A percentile compares a stretch with the other conserved stretches of the same genome.
Evolutionary conservation across 148 eudicot species (phyloP).

Genomic region (Chenopodium quinoa): DNA sequence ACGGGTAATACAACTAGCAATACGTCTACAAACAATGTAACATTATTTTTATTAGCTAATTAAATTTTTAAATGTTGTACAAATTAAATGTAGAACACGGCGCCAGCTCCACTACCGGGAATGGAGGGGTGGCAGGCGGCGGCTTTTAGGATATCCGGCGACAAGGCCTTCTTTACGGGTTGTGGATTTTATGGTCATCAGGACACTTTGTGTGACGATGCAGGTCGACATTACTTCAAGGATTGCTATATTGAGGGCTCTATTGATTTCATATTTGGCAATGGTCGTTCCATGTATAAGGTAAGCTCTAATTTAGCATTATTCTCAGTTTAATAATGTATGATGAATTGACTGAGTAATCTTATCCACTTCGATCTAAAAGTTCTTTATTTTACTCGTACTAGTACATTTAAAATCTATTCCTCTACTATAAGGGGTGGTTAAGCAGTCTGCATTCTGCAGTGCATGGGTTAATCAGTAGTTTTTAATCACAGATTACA

Average conservation of each 20-base stretch:
- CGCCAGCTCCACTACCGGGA: constrained; percentile 91
- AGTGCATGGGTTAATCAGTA: background rate
- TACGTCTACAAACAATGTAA: too few relatives aligned
- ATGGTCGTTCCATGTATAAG: constrained; percentile 96
- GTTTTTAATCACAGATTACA: background rate
- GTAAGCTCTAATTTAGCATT: constrained; percentile 30
- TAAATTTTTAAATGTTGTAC: background rate
- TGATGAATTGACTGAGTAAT: background rate
- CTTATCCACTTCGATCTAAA: background rate
- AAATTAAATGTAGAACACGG: constrained; percentile 54
- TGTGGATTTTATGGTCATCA: constrained; percentile 97
- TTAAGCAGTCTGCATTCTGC: too few relatives aligned
- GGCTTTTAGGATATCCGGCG: constrained; percentile 89
- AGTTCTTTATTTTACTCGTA: background rate
- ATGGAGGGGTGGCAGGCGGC: constrained; percentile 96
- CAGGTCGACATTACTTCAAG: constrained; percentile 93
- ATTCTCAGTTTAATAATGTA: too few relatives aligned
- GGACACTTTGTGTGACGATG: constrained; percentile 90
- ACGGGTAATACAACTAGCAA: too few relatives aligned
- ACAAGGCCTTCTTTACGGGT: constrained; percentile 76
- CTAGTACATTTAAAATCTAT: background rate
- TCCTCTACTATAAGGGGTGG: background rate
- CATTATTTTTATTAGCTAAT: background rate
- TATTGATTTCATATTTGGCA: constrained; percentile 95
- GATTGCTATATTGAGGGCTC: constrained; percentile 96